These are phyloP conservation scores for Globisporangium orthogonon DNA, from an alignment of 352 stramenopile species.

Conservation along the genomic window DNA sequence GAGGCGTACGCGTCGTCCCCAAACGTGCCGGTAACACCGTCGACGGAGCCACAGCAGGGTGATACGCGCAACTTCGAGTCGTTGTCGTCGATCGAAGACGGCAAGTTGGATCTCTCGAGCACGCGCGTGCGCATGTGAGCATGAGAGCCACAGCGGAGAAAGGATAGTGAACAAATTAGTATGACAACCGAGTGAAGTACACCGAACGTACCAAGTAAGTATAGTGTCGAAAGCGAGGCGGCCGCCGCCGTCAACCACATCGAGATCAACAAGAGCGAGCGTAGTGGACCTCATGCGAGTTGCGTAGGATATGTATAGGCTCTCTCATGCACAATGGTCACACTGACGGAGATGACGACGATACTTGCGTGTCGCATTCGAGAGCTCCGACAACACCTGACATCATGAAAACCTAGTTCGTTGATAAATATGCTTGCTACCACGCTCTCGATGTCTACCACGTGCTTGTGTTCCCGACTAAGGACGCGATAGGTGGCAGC, in stretches of 20 bases:
- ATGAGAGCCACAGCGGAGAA: no score
- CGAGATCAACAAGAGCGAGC: no score
- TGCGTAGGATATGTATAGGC: not conserved
- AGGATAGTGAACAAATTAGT: not conserved
- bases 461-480: conserved; percentile 19
- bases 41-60: conserved; percentile 10
- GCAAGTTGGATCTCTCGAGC: conserved; percentile 22
- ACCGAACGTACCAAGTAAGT: not conserved
- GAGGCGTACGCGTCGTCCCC: conserved; percentile 10
- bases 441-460: conserved; percentile 3
- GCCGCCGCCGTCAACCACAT: no score
- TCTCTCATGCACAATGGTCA: not conserved
- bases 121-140: conserved; percentile 28
- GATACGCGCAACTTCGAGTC: conserved; percentile 36
- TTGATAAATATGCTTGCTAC: not conserved
- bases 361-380: no score
- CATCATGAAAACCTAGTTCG: not conserved
- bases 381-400: not conserved
- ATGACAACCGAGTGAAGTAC: not conserved
- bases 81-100: conserved; percentile 28
- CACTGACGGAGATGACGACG: no score
- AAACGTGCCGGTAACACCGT: conserved; percentile 11
- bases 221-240: not conserved
- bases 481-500: conserved; percentile 52
- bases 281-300: no score